These are phyloP conservation scores for Fusarium tjaetaba DNA, from an alignment of 2,329 filamentous ascomycete genomes.

Conservation along the genomic window DNA sequence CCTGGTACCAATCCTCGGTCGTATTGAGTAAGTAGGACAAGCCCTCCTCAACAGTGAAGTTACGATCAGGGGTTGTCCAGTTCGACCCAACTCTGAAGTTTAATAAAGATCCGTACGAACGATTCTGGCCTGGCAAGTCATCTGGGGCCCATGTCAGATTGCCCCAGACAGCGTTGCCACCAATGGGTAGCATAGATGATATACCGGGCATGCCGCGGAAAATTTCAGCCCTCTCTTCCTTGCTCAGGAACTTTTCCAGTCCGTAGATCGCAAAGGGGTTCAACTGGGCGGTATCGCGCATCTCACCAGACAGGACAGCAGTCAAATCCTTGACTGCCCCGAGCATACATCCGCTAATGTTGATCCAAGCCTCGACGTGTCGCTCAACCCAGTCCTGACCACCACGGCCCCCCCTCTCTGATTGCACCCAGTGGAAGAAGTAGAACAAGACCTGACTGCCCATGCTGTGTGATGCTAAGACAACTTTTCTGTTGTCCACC, in stretches of 20 bases:
- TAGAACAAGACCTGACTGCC: slow-evolving; percentile 94
- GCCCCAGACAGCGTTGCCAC: slow-evolving; percentile 95
- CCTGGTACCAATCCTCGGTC: slow-evolving; percentile 85
- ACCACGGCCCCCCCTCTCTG: slow-evolving; percentile 79
- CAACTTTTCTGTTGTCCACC: slow-evolving; percentile 81
- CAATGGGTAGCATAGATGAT: slow-evolving; percentile 95
- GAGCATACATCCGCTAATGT: slow-evolving; percentile 97
- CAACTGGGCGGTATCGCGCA: slow-evolving; percentile 97
- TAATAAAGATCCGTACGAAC: slow-evolving; percentile 82
- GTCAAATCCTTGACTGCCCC: slow-evolving; percentile 91
- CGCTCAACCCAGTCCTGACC: slow-evolving; percentile 90
- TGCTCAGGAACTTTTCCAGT: slow-evolving; percentile 92
- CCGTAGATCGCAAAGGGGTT: slow-evolving; percentile 98
- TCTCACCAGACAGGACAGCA: slow-evolving; percentile 92
- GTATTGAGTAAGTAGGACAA: slow-evolving; percentile 81
- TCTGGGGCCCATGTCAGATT: slow-evolving; percentile 89
- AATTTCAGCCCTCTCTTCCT: slow-evolving; percentile 89
- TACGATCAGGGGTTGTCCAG: slow-evolving; percentile 71
- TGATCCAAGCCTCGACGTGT: slow-evolving; percentile 95
- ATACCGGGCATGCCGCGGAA: slow-evolving; percentile 98
- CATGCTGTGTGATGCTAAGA: slow-evolving; percentile 95
- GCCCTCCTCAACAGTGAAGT: slow-evolving; percentile 83
- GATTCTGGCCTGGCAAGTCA: slow-evolving; percentile 76
- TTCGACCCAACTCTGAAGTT: slow-evolving; percentile 80
- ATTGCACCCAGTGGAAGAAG: slow-evolving; percentile 83